Conservation (phyloP, 352 stramenopile species). For the Pythium rhizo-oryzae region DNA sequence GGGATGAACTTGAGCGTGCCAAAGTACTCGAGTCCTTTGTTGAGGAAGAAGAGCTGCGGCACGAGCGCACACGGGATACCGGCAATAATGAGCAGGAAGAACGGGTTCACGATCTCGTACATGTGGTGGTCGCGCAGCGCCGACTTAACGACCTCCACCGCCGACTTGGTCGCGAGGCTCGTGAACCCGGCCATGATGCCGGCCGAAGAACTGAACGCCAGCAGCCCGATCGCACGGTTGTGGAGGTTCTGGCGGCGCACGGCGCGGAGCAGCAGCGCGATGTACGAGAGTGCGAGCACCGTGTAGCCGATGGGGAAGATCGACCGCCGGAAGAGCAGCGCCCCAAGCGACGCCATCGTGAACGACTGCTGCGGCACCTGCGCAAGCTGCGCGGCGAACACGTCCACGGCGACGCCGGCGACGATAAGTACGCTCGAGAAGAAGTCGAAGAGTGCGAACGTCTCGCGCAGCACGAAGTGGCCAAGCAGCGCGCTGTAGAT, state of each 20-base stretch:
- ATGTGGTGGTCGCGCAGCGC: slow-evolving; percentile 38
- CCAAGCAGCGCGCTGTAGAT: slow-evolving; percentile 79
- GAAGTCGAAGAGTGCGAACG: slow-evolving; percentile 49
- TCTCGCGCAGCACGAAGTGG: slow-evolving; percentile 65
- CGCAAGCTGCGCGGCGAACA: slow-evolving; percentile 57
- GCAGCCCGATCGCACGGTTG: slow-evolving; percentile 48
- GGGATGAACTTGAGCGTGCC: slow-evolving; percentile 83
- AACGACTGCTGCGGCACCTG: slow-evolving; percentile 50
- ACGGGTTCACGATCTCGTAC: slow-evolving; percentile 63
- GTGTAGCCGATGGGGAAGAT: slow-evolving; percentile 60
- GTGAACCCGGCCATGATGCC: slow-evolving; percentile 82
- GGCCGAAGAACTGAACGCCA: slow-evolving; percentile 74
- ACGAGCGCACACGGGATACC: slow-evolving; percentile 62
- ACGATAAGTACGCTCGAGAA: slow-evolving; percentile 69
- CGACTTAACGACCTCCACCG: slow-evolving; percentile 66
- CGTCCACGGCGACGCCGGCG: slow-evolving; percentile 58
- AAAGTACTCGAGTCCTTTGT: slow-evolving; percentile 79
- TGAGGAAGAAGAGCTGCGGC: slow-evolving; percentile 77
- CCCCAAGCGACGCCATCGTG: slow-evolving; percentile 53
- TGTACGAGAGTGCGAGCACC: slow-evolving; percentile 49
- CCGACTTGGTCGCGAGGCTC: slow-evolving; percentile 73
- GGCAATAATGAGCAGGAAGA: slow-evolving; percentile 66
- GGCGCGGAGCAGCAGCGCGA: slow-evolving; percentile 51
- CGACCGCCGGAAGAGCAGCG: slow-evolving; percentile 57
- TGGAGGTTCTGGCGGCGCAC: slow-evolving; percentile 60